Evolutionary conservation across 1,284 basidiomycete species (phyloP).

Genomic region (Boletus semigastroideus): DNA sequence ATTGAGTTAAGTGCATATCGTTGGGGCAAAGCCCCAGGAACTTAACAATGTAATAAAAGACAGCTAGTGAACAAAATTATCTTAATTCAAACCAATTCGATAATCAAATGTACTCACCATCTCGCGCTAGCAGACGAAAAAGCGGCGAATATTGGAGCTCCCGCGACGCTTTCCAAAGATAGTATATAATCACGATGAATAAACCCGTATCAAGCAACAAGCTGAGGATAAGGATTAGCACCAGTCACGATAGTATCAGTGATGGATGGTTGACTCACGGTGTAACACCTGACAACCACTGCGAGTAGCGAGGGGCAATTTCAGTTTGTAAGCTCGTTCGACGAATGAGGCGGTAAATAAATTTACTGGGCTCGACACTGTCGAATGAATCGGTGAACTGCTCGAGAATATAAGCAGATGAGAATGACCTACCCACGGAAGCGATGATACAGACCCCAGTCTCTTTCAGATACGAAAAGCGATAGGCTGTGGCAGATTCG

Average conservation of each 20-base stretch:
- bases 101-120: conserved; percentile 1
- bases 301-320: background rate
- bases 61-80: background rate
- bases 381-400: too few species aligned
- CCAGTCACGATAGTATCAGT: background rate
- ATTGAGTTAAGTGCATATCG: background rate
- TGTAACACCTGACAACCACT: conserved; percentile 3
- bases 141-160: background rate
- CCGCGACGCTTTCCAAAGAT: background rate
- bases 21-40: background rate
- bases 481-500: background rate
- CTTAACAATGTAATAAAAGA: conserved; percentile 5
- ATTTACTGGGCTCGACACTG: background rate
- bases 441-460: background rate
- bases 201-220: conserved; percentile 1
- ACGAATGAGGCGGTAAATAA: background rate
- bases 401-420: background rate
- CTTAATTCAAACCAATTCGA: background rate
- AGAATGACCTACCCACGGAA: background rate
- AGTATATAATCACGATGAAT: conserved; percentile 5
- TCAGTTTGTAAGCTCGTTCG: background rate
- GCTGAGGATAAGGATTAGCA: background rate
- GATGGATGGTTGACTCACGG: background rate
- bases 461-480: background rate
- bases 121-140: conserved; percentile 6